phyloP scores from a whole-genome alignment of 2,329 filamentous ascomycete genomes.

The Trichoderma koningiopsis region DNA sequence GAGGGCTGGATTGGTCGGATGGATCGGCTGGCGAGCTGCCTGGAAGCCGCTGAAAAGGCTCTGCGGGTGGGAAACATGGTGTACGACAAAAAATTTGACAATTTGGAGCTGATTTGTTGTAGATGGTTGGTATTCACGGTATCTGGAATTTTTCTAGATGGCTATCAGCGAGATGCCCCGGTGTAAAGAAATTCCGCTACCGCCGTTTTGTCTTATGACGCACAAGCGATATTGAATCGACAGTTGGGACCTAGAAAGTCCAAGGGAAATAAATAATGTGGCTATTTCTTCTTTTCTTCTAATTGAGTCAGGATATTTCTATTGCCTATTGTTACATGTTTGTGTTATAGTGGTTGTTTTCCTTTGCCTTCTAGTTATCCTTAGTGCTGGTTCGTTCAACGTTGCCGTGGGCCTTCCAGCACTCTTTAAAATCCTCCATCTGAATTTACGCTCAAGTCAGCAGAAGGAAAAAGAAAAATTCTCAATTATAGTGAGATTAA shows the following conservation, averaged over 20 bases:
- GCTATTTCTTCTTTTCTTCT: neutral
- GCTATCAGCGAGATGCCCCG: conserved; percentile 10
- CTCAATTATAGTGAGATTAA: neutral
- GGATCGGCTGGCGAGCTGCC: conserved; percentile 26
- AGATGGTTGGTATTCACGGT: conserved; percentile 4
- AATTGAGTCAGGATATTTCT: neutral
- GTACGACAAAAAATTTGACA: neutral
- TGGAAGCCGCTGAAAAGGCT: conserved; percentile 30
- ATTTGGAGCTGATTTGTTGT: neutral
- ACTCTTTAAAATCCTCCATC: conserved; percentile 88
- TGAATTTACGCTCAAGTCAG: conserved; percentile 42
- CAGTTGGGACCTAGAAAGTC: neutral
- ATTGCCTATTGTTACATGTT: conserved; percentile 1
- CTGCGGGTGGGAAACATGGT: conserved; percentile 36
- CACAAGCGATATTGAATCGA: neutral
- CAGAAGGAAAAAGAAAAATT: neutral
- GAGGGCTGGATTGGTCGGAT: conserved; percentile 29
- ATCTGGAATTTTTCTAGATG: conserved; percentile 2
- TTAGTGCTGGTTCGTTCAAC: conserved; percentile 78
- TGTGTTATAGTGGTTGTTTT: neutral
- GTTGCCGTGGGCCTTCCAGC: conserved; percentile 91
- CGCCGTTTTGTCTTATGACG: neutral
- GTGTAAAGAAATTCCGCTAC: conserved; percentile 22
- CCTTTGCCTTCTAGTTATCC: conserved; percentile 50
- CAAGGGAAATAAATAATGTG: neutral